A percentile compares a stretch with the other conserved stretches of the same genome.
Conservation (phyloP, 148 eudicot species). For the Polygonum maritimum region DNA sequence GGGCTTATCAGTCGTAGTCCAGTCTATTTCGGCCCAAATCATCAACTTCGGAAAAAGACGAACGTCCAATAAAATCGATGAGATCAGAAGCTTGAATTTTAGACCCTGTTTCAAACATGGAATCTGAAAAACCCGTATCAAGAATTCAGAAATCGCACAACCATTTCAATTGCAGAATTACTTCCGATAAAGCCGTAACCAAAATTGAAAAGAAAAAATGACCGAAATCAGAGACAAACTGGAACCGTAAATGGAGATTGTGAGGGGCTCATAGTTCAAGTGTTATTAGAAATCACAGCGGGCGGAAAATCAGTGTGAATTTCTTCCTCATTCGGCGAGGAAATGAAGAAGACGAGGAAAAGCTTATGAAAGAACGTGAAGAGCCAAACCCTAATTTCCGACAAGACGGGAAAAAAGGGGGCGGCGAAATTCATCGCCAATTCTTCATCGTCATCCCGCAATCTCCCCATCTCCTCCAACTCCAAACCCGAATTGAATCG, state of each 20-base stretch:
- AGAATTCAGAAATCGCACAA: neutral
- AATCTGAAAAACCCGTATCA: too few relatives aligned
- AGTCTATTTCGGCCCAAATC: neutral
- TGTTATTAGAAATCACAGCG: neutral
- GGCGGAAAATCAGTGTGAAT: neutral
- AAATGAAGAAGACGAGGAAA: neutral
- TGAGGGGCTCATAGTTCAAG: constrained; percentile 2
- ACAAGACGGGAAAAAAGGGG: constrained; percentile 2
- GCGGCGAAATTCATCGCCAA: constrained; percentile 20
- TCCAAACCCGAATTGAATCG: neutral
- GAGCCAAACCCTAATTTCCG: constrained; percentile 15
- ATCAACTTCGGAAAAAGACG: neutral
- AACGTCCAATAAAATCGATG: too few relatives aligned
- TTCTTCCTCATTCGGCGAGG: neutral
- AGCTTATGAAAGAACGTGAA: neutral
- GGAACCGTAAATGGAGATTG: neutral
- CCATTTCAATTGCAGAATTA: too few relatives aligned
- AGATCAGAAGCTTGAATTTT: too few relatives aligned
- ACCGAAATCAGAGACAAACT: neutral
- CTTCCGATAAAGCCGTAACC: too few relatives aligned
- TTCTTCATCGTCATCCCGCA: neutral
- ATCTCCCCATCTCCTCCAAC: neutral
- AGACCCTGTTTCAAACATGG: too few relatives aligned
- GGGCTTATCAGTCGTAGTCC: neutral
- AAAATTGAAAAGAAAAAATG: neutral